Base-by-base conservation (phyloP, 2,329 filamentous ascomycete genomes). In the Pseudogymnoascus sp. region DNA sequence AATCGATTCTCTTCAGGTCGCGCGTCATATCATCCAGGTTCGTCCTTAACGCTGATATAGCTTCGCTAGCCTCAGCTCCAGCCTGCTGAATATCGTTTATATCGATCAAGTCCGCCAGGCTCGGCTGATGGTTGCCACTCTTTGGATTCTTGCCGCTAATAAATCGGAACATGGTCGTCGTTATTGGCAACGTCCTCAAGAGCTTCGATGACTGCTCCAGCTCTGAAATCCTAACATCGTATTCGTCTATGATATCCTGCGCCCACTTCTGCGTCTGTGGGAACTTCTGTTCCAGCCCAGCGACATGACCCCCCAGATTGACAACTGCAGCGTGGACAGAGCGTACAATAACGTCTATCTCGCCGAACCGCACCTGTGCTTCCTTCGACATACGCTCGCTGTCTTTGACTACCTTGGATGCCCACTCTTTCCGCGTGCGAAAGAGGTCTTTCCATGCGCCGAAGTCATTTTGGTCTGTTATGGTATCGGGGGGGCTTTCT, bases 371-470 rank as follows among this genome's bases (percentile, higher is more conserved):
- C 61, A 86, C 81, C 68, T 84, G 79, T 18, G 86, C 81, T 64
- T 80, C 76, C 59, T 79, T 77, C 59, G 86, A 84, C 77, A 91
- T 87, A 58, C 77, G 77, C 58, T 79, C 79, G 67, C 90, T 93
- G 66, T 87, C 86, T 25, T 87, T 84, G 6, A 88, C 81, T 35
- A 95, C 76, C 38, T 79, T 80, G 60, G 86, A 76, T 0, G 92
- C 89, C 94, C 94, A 99, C 67, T 82, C 81, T 68, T 87, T 85
- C 63, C 94, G 86, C 62, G 86, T 82, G 73, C 87, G 88, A 78
- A 94, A 97, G 20, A 97, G 79, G 47, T 86, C 84, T 72, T 91
- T 89, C 93, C 94, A 99, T 83, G 92, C 87, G 69, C 87, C 81
- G 61, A 97, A 79, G 64, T 92, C 87, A 63, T 88, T 90, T 64